Percentiles rank a stretch among this genome's conserved stretches.
Evolutionary conservation across 2,329 filamentous ascomycete genomes (phyloP).

Genomic region (Phaeosphaeria sp.): DNA sequence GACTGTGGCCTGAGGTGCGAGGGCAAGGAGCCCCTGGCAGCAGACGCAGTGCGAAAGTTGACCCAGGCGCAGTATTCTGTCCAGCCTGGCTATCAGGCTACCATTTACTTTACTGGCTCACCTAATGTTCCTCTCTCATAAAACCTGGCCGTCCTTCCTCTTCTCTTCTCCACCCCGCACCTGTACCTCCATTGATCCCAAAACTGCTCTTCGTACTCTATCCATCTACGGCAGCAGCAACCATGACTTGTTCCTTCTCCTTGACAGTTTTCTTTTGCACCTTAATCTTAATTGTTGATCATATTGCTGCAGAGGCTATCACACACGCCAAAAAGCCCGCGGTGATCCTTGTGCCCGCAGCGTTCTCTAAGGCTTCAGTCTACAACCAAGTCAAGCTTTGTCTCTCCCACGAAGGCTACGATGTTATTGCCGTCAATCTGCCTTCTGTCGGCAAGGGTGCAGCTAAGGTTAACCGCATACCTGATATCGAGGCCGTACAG

Average conservation of each 20-base stretch:
- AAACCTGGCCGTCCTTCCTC: not conserved
- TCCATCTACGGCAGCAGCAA: not conserved
- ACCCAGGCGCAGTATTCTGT: not conserved
- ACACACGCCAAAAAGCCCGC: constrained; percentile 6
- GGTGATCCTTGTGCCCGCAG: constrained; percentile 17
- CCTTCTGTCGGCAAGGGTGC: constrained; percentile 26
- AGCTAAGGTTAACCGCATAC: constrained; percentile 11
- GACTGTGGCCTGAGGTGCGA: not conserved
- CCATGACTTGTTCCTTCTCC: not conserved
- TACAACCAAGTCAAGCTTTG: constrained; percentile 22
- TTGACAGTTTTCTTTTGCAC: not conserved
- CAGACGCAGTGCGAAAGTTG: not conserved
- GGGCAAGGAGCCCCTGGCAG: constrained; percentile 5
- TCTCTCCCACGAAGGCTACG: constrained; percentile 22
- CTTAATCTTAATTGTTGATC: not conserved
- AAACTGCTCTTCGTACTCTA: not conserved
- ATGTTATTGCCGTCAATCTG: constrained; percentile 22
- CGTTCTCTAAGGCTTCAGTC: constrained; percentile 29
- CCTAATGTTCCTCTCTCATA: not conserved
- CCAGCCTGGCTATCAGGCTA: not conserved
- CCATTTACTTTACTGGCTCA: not conserved
- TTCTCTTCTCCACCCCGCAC: not conserved
- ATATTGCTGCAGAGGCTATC: not conserved
- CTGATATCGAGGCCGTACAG: constrained; percentile 26
- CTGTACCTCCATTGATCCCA: not conserved